Conservation (phyloP, 306 rosid species). For the Cucumis cinereus region DNA sequence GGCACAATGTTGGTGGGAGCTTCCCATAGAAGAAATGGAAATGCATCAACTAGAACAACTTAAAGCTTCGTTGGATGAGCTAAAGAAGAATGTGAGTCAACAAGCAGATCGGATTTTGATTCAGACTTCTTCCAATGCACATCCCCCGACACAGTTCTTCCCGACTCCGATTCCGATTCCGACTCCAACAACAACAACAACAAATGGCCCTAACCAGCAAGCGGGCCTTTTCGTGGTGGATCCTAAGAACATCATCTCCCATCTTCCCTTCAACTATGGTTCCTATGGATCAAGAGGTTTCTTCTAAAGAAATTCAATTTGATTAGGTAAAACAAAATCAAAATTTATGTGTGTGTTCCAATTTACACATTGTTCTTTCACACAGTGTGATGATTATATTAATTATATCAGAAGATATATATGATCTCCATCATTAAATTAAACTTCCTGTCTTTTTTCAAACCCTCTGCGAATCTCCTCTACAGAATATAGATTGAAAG, state of each 20-base stretch:
- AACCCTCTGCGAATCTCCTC: too few species aligned
- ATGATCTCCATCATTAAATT: not conserved
- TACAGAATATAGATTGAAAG: too few species aligned
- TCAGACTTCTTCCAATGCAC: conserved; percentile 10
- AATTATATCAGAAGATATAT: not conserved
- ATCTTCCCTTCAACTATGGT: conserved; percentile 6
- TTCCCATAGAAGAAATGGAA: conserved; percentile 14
- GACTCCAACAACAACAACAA: not conserved
- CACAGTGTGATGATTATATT: not conserved
- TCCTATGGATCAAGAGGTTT: conserved; percentile 15
- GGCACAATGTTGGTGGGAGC: conserved; percentile 17
- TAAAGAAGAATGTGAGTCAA: conserved; percentile 22
- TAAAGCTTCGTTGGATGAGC: conserved; percentile 11
- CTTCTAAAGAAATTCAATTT: not conserved
- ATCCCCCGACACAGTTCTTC: not conserved
- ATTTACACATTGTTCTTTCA: not conserved
- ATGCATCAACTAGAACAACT: conserved; percentile 14
- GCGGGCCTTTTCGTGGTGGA: not conserved
- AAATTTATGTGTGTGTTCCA: not conserved
- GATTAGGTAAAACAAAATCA: not conserved
- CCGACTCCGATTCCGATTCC: not conserved
- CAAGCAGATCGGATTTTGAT: conserved; percentile 22
- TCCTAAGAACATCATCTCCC: conserved; percentile 2
- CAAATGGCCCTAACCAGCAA: not conserved
- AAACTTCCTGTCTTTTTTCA: too few species aligned